phyloP scores from a whole-genome alignment of 2,329 filamentous ascomycete species.

The Aschersonia sp. region DNA sequence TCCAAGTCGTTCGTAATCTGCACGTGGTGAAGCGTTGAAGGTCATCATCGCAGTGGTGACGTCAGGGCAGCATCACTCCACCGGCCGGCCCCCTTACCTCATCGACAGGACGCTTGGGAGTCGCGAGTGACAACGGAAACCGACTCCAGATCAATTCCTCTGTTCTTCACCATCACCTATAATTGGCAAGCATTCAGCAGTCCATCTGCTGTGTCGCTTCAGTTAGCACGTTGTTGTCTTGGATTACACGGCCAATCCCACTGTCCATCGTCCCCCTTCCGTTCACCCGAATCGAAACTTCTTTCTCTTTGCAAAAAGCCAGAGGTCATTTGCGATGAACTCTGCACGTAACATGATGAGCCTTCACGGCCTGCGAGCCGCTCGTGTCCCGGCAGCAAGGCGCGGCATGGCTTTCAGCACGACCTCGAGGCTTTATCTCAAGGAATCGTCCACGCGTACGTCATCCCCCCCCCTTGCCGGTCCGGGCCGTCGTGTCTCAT shows the following conservation, averaged over 20 bases:
- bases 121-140: too few relatives aligned
- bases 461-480: conserved; percentile 1
- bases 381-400: conserved; percentile 8
- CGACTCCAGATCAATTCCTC: too few relatives aligned
- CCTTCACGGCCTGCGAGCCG: conserved; percentile 11
- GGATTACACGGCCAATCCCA: too few relatives aligned
- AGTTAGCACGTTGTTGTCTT: too few relatives aligned
- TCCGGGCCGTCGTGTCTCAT: not conserved
- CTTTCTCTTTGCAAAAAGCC: not conserved
- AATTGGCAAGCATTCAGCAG: too few relatives aligned
- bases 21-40: too few relatives aligned
- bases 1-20: too few relatives aligned
- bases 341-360: not conserved
- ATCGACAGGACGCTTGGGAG: not conserved
- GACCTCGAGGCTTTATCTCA: conserved; percentile 15
- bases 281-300: too few relatives aligned
- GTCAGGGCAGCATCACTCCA: conserved; percentile 3
- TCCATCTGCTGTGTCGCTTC: too few relatives aligned
- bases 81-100: not conserved
- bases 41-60: conserved; percentile 7
- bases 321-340: not conserved
- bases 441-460: conserved; percentile 22
- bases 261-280: too few relatives aligned
- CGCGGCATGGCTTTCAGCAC: conserved; percentile 13
- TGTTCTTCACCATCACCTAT: too few relatives aligned